These are phyloP conservation scores for Pontederia crassipes DNA, from an alignment of 176 grass and related monocot genomes.

Conservation along the genomic window DNA sequence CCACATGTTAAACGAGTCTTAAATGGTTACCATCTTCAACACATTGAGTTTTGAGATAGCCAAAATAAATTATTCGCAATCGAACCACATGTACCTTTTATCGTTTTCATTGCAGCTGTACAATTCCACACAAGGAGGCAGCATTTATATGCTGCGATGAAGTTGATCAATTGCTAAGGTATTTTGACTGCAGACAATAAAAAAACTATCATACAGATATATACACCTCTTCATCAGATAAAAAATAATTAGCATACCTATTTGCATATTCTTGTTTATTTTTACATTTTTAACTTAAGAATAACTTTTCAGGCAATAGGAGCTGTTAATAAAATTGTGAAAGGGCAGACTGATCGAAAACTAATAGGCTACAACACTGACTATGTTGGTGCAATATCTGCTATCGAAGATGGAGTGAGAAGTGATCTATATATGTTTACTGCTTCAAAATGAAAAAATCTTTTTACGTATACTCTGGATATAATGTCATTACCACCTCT, in stretches of 20 bases:
- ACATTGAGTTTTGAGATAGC: no score
- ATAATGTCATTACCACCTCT: neutral
- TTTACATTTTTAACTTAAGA: neutral
- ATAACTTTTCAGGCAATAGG: conserved; percentile 59
- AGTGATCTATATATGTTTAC: conserved; percentile 33
- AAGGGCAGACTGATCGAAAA: conserved; percentile 57
- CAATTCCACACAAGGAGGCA: conserved; percentile 91
- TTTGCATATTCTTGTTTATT: neutral
- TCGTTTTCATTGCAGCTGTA: conserved; percentile 38
- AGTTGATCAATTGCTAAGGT: conserved; percentile 89
- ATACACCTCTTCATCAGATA: no score
- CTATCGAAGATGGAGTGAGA: conserved; percentile 97
- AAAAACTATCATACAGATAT: no score
- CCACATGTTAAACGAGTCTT: no score
- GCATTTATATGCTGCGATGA: conserved; percentile 83
- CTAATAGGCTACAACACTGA: conserved; percentile 96
- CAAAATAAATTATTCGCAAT: no score
- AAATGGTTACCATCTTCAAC: no score
- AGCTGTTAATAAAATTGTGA: conserved; percentile 94
- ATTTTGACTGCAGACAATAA: conserved; percentile 3
- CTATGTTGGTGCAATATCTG: conserved; percentile 96
- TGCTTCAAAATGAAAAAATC: neutral
- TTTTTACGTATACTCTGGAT: neutral
- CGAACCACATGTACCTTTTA: no score
- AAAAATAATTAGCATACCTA: neutral